A percentile compares a stretch with the other conserved stretches of the same genome.
These are phyloP conservation scores for Trypanosoma avium DNA, from an alignment of 208 protist genomes.

Conservation along the genomic window DNA sequence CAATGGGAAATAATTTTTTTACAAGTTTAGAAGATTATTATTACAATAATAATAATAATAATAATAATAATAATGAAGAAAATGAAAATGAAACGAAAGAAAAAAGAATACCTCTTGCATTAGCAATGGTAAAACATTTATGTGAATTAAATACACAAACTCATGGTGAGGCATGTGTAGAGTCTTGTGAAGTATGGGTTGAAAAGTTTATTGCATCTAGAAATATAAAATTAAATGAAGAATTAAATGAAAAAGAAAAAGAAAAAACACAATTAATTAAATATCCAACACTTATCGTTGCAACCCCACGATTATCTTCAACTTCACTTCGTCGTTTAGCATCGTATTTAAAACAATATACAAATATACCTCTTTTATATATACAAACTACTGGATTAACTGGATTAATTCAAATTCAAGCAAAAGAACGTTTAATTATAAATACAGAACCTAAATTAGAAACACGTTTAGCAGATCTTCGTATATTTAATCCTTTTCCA, in stretches of 20 bases:
- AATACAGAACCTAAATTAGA: constrained; percentile 43
- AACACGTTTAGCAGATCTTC: constrained; percentile 80
- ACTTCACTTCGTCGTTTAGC: constrained; percentile 10
- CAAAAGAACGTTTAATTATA: constrained; percentile 47
- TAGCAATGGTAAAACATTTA: constrained; percentile 67
- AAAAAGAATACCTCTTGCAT: constrained; percentile 71
- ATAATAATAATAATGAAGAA: too few species aligned
- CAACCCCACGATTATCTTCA: constrained; percentile 21
- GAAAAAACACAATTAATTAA: not conserved
- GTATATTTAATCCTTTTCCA: constrained; percentile 88
- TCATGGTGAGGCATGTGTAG: constrained; percentile 35
- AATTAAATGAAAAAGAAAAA: not conserved
- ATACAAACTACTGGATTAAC: constrained; percentile 86
- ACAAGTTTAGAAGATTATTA: constrained; percentile 35
- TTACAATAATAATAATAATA: too few species aligned
- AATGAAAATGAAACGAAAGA: too few species aligned
- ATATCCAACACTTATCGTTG: constrained; percentile 13
- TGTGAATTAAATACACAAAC: constrained; percentile 86
- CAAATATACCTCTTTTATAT: constrained; percentile 73
- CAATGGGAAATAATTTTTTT: constrained; percentile 97
- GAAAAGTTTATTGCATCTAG: constrained; percentile 22
- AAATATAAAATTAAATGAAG: constrained; percentile 3
- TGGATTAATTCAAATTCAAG: constrained; percentile 83
- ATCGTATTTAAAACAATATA: not conserved
- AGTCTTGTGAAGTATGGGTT: constrained; percentile 41